Conservation (phyloP, 345 rosid species). For the Euclidium syriacum region DNA sequence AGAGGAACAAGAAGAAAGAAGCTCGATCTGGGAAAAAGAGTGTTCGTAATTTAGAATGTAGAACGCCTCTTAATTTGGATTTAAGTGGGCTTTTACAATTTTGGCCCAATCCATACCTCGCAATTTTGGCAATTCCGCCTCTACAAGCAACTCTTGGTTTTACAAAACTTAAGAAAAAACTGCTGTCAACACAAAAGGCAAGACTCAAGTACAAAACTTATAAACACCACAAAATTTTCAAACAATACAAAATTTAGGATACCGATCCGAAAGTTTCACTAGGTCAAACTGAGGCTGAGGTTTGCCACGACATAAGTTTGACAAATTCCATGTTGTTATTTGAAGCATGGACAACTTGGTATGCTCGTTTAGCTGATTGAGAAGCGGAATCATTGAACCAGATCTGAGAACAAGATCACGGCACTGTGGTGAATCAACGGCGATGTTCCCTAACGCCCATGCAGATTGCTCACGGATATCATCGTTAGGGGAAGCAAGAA, state of each 20-base stretch:
- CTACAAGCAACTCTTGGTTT: no score
- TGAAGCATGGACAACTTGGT: constrained; percentile 80
- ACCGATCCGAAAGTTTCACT: constrained; percentile 39
- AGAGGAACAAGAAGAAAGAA: constrained; percentile 14
- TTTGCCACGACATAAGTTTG: constrained; percentile 77
- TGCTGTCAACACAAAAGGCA: no score
- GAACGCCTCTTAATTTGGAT: background rate
- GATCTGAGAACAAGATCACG: constrained; percentile 66
- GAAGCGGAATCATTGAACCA: constrained; percentile 60
- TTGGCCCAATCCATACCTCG: background rate
- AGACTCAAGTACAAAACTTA: no score
- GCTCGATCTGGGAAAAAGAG: constrained; percentile 9
- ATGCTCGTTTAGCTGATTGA: constrained; percentile 61
- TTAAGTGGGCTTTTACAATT: background rate
- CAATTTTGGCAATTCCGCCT: background rate
- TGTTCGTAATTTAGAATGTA: background rate
- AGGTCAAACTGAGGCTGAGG: constrained; percentile 75
- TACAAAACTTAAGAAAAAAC: no score
- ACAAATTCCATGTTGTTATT: constrained; percentile 80
- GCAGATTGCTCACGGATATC: constrained; percentile 49
- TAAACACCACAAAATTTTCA: no score
- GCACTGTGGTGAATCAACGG: constrained; percentile 76
- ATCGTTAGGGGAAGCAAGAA: constrained; percentile 58
- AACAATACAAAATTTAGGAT: no score
- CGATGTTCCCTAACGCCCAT: constrained; percentile 81